Percentiles rank a stretch among this genome's conserved stretches.
Evolutionary conservation across 208 protist species (phyloP).

Genomic region (Acanthamoeba polyphaga): DNA sequence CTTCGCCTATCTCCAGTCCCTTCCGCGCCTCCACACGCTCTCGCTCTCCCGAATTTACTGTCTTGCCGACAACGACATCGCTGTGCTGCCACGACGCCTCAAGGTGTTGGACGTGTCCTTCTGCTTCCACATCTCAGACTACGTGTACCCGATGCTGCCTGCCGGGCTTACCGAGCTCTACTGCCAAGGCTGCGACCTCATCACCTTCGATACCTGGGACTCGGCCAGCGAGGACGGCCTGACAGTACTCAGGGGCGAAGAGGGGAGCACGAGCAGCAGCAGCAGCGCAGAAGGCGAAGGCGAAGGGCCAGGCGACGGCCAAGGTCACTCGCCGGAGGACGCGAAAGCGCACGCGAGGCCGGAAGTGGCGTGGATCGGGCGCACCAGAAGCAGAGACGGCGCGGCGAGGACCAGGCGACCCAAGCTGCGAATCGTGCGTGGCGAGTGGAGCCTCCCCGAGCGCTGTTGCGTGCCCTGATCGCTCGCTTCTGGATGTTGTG

Average conservation of each 20-base stretch:
- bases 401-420: not conserved
- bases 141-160: not conserved
- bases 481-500: no score
- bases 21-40: conserved; percentile 27
- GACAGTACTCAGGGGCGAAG: not conserved
- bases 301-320: not conserved
- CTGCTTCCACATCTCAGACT: conserved; percentile 39
- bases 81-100: not conserved
- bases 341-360: not conserved
- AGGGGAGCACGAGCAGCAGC: not conserved
- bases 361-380: not conserved
- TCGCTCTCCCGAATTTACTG: conserved; percentile 18
- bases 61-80: not conserved
- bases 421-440: conserved; percentile 19
- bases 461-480: not conserved
- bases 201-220: conserved; percentile 9
- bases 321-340: not conserved
- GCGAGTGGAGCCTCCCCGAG: conserved; percentile 14
- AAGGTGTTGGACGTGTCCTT: conserved; percentile 21
- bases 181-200: conserved; percentile 40
- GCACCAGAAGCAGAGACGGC: not conserved
- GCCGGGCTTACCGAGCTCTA: not conserved
- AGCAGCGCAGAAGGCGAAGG: not conserved
- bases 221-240: not conserved
- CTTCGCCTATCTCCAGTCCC: not conserved